Evolutionary conservation across 2,329 filamentous ascomycete species (phyloP).

Genomic region (Phialophora tarda): DNA sequence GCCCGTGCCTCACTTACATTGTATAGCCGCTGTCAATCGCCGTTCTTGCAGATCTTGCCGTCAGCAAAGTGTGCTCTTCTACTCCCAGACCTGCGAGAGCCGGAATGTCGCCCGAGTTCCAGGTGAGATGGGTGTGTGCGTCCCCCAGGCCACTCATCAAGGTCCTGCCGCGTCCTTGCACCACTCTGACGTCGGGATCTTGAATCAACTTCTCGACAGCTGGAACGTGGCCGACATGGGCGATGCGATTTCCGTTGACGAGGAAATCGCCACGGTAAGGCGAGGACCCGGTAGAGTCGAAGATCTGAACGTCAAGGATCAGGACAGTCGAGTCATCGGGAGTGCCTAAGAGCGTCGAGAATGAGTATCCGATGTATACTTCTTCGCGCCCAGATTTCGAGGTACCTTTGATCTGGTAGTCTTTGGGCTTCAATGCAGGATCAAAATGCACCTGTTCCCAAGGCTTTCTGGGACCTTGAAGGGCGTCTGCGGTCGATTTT

Average conservation of each 20-base stretch:
- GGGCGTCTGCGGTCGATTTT: slow-evolving; percentile 11
- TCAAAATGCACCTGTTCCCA: slow-evolving; percentile 43
- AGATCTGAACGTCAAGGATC: slow-evolving; percentile 48
- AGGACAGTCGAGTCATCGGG: slow-evolving; percentile 44
- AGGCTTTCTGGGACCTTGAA: slow-evolving; percentile 15
- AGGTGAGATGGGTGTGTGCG: slow-evolving; percentile 56
- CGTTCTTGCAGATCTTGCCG: slow-evolving; percentile 50
- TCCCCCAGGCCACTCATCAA: slow-evolving; percentile 58
- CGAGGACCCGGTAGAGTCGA: slow-evolving; percentile 49
- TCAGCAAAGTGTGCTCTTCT: slow-evolving; percentile 56
- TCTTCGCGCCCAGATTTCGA: neutral
- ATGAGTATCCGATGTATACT: neutral
- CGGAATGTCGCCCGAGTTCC: slow-evolving; percentile 54
- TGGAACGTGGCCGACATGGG: slow-evolving; percentile 44
- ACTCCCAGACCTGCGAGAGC: slow-evolving; percentile 51
- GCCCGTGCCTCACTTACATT: slow-evolving; percentile 43
- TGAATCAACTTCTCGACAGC: slow-evolving; percentile 40
- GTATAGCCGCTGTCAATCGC: slow-evolving; percentile 58
- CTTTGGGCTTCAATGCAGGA: slow-evolving; percentile 43
- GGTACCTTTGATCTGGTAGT: slow-evolving; percentile 42
- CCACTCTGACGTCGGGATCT: slow-evolving; percentile 45
- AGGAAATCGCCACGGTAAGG: slow-evolving; percentile 49
- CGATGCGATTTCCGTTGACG: slow-evolving; percentile 47
- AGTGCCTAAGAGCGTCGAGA: slow-evolving; percentile 38
- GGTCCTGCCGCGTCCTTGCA: slow-evolving; percentile 52